A percentile compares a stretch with the other conserved stretches of the same genome.
phyloP scores from a whole-genome alignment of 2,329 filamentous ascomycete genomes.

The Xylaria arbuscula region DNA sequence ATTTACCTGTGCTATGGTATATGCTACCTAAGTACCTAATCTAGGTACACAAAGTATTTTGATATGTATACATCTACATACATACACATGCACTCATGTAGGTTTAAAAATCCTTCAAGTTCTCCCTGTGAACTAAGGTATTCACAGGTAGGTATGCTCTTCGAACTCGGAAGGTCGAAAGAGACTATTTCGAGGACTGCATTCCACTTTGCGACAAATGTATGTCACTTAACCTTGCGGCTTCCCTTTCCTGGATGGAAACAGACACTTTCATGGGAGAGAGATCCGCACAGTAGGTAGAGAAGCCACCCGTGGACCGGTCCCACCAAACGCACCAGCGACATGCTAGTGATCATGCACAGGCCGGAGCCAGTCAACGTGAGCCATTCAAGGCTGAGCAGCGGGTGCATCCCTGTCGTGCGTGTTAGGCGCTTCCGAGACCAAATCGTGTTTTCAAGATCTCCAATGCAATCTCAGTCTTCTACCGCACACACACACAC shows the following conservation, averaged over 20 bases:
- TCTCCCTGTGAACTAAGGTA: not conserved
- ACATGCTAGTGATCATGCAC: slow-evolving; percentile 31
- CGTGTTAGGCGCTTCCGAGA: slow-evolving; percentile 30
- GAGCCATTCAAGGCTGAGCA: slow-evolving; percentile 29
- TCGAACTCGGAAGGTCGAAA: too few relatives aligned
- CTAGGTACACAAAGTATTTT: too few relatives aligned
- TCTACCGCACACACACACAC: slow-evolving; percentile 39
- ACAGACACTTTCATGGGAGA: too few relatives aligned
- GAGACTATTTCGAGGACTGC: too few relatives aligned
- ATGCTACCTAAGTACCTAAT: too few relatives aligned
- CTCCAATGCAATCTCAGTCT: slow-evolving; percentile 47
- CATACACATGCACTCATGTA: not conserved
- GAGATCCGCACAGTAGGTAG: not conserved
- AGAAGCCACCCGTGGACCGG: not conserved
- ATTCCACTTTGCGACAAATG: not conserved
- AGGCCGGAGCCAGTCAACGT: slow-evolving; percentile 24
- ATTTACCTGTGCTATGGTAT: too few relatives aligned
- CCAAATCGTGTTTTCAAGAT: slow-evolving; percentile 37
- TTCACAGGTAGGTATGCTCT: too few relatives aligned
- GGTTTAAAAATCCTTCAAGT: not conserved
- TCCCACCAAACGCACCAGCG: slow-evolving; percentile 8
- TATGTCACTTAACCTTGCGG: not conserved
- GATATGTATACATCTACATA: not conserved
- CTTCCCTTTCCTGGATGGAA: too few relatives aligned
- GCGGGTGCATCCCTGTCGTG: slow-evolving; percentile 20